Base-by-base conservation (phyloP, 805 yeast species). In the Yamadazyma sp. region DNA sequence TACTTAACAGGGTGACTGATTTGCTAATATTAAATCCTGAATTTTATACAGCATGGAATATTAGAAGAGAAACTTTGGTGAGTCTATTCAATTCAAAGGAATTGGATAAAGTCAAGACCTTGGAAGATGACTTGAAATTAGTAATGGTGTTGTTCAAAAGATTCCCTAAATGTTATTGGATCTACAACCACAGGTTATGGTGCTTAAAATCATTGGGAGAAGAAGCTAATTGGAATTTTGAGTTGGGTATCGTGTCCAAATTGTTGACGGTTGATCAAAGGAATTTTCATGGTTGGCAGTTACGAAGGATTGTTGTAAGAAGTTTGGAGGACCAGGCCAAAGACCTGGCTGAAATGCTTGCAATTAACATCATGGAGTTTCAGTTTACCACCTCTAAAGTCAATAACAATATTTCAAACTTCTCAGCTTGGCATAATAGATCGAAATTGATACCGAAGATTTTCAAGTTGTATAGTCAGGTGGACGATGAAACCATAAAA, bases 261-360 rank as follows among this genome's bases (percentile, higher is more conserved):
- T 64, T 93, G 50, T 68, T 91, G 37, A 71, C 73, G 17, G 58
- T 75, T 35, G 99, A 93, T 54, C 70, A 84, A 12, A 74, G 99
- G 49, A 93, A 93, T 57, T 93, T 73, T 59, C 97, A 90, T 57
- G 98, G 95, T 1, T 91, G 99, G 99, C 88, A 85, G 33, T 93
- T 93, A 57, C 70, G 99, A 52, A 70, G 98, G 40, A 75, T 76
- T 38, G 78, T 93, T 5, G 76, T 86, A 4, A 52, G 54, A 3
- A 60, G 65, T 55, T 35, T 54, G 58, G 69, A 63, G 41, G 38
- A 31, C 6, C 27, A 28, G 11, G 25, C 15, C 4, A 17, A 3
- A 10, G 16, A 34, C 20, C 12, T 20, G 2, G 28, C 22, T 8
- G 32, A 47, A 8, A 35, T 37, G 13, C 53, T 71, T 22, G 54